These are phyloP conservation scores for Scleroderma bovista DNA, from an alignment of 768 basidiomycete genomes.

Conservation along the genomic window DNA sequence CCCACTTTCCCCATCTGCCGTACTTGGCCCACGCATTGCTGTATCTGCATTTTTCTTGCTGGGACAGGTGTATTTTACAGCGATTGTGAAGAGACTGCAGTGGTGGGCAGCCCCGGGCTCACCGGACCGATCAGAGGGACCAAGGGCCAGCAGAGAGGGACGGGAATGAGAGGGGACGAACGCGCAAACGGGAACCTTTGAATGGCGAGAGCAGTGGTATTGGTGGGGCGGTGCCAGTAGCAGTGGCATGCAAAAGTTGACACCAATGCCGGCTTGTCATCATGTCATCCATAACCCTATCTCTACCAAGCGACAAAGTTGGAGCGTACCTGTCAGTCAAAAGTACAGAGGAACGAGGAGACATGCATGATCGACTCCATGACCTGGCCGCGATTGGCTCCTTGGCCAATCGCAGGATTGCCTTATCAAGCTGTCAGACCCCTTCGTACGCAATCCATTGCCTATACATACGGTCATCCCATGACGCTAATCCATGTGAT, in stretches of 20 bases:
- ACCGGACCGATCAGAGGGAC: background rate
- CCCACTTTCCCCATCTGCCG: conserved; percentile 34
- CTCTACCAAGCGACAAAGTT: too few species aligned
- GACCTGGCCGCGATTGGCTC: too few species aligned
- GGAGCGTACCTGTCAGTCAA: too few species aligned
- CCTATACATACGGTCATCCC: too few species aligned
- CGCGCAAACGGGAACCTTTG: background rate
- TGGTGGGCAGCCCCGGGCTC: conserved; percentile 33
- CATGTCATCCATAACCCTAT: too few species aligned
- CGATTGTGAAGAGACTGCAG: conserved; percentile 59
- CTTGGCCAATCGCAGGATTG: too few species aligned
- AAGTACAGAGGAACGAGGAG: too few species aligned
- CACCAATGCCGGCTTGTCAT: too few species aligned
- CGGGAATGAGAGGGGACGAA: background rate
- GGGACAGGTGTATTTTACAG: conserved; percentile 54
- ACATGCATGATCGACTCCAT: too few species aligned
- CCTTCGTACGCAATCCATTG: too few species aligned
- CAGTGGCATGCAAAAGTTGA: background rate
- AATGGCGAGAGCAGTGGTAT: background rate
- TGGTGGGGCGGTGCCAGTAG: background rate
- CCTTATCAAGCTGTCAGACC: too few species aligned
- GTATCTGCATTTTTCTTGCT: conserved; percentile 50
- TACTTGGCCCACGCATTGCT: conserved; percentile 48
- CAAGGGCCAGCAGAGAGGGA: background rate
- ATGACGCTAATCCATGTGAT: too few species aligned